Evolutionary conservation across 83 land plant genomes (phyloP).

Genomic region (Diphasiastrum complanatum): DNA sequence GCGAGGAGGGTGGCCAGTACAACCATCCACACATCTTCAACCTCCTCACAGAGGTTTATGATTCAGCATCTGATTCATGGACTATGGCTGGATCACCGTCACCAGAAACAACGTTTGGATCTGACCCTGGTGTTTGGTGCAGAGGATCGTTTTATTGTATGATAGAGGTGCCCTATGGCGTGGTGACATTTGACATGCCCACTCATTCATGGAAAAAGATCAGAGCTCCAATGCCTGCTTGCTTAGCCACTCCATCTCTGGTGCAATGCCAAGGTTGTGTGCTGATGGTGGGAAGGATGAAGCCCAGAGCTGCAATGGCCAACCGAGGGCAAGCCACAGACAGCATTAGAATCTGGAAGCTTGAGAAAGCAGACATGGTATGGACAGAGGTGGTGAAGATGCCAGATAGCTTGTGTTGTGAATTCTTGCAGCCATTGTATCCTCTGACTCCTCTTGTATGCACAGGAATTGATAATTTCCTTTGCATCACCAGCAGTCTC

Average conservation of each 20-base stretch:
- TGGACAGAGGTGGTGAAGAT: slow-evolving; percentile 9
- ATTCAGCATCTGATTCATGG: slow-evolving; percentile 12
- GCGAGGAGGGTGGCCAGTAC: slow-evolving; percentile 18
- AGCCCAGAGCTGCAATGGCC: neutral
- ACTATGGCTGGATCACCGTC: slow-evolving; percentile 14
- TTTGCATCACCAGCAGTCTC: slow-evolving; percentile 15
- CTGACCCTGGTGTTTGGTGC: slow-evolving; percentile 25
- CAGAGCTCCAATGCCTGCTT: slow-evolving; percentile 10
- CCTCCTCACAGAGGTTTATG: slow-evolving; percentile 22
- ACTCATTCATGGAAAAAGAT: slow-evolving; percentile 13
- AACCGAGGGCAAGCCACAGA: neutral
- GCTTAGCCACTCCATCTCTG: slow-evolving; percentile 14
- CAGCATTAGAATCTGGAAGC: neutral
- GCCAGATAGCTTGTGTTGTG: neutral
- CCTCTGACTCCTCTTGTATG: slow-evolving; percentile 6
- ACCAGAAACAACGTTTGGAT: slow-evolving; percentile 19
- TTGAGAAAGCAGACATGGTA: neutral
- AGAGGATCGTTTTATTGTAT: slow-evolving; percentile 14
- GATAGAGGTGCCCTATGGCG: slow-evolving; percentile 25
- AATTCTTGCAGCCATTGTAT: slow-evolving; percentile 6
- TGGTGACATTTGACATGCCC: slow-evolving; percentile 4
- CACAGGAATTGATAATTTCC: neutral
- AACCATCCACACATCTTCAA: slow-evolving; percentile 2
- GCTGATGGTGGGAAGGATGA: slow-evolving; percentile 16
- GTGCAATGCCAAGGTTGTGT: slow-evolving; percentile 3